Evolutionary conservation across 169 alveolate genomes (phyloP).

Genomic region (Babesia bovis): DNA sequence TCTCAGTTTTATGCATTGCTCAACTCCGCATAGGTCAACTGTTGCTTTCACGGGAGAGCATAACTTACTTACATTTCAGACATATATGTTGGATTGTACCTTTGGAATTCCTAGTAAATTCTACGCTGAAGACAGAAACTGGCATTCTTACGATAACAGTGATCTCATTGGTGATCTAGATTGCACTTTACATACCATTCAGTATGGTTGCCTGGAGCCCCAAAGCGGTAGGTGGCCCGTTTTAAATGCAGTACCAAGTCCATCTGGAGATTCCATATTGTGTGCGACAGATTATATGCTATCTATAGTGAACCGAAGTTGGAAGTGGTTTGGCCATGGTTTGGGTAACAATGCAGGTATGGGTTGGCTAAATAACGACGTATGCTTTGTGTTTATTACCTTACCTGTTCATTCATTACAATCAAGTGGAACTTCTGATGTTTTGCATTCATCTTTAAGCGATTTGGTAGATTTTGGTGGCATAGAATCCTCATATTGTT

Average conservation of each 20-base stretch:
- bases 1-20: slow-evolving; percentile 1
- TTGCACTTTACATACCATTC: slow-evolving; percentile 12
- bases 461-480: background rate
- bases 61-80: slow-evolving; percentile 4
- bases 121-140: slow-evolving; percentile 10
- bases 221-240: slow-evolving; percentile 24
- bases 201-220: background rate
- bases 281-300: background rate
- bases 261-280: background rate
- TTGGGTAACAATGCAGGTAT: background rate
- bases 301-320: background rate
- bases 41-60: slow-evolving; percentile 10
- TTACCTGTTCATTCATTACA: background rate
- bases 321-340: slow-evolving; percentile 23
- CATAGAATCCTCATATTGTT: slow-evolving; percentile 4
- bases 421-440: background rate
- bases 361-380: slow-evolving; percentile 21
- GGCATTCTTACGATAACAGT: slow-evolving; percentile 29
- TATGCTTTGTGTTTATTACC: slow-evolving; percentile 10
- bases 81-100: slow-evolving; percentile 18
- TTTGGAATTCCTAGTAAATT: slow-evolving; percentile 2
- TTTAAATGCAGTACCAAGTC: slow-evolving; percentile 3
- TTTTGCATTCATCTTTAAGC: background rate
- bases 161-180: slow-evolving; percentile 26
- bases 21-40: slow-evolving; percentile 4